Percentiles rank a stretch among this genome's conserved stretches.
phyloP scores from a whole-genome alignment of 2,329 filamentous ascomycete species.

The Xylaria multiplex region DNA sequence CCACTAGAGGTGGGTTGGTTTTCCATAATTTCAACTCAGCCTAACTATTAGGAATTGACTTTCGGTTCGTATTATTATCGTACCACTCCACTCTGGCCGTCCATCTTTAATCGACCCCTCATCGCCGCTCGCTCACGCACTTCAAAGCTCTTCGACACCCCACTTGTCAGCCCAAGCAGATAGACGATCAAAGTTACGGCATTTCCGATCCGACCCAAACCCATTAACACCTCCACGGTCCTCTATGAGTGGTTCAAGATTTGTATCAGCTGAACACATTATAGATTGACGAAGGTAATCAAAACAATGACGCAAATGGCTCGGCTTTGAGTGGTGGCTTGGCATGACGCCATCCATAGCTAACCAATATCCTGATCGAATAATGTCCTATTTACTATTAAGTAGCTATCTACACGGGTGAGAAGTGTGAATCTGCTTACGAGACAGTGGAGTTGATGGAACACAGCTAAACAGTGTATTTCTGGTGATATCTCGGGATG shows the following conservation, averaged over 20 bases:
- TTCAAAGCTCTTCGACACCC: slow-evolving; percentile 7
- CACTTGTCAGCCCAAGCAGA: slow-evolving; percentile 8
- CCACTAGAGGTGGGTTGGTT: too few species aligned
- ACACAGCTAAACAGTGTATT: slow-evolving; percentile 11
- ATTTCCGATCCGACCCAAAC: background rate
- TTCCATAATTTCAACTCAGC: too few species aligned
- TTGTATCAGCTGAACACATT: background rate
- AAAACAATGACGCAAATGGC: slow-evolving; percentile 6
- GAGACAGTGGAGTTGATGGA: slow-evolving; percentile 26
- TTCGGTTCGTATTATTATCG: too few species aligned
- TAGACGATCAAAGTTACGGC: background rate
- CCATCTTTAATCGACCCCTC: too few species aligned
- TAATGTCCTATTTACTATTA: slow-evolving; percentile 7
- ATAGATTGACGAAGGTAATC: slow-evolving; percentile 7
- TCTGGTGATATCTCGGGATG: slow-evolving; percentile 18
- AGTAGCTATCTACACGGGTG: background rate
- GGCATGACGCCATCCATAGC: background rate
- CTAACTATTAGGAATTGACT: too few species aligned
- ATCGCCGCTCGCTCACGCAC: too few species aligned
- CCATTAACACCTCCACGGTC: slow-evolving; percentile 1
- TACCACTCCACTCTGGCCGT: too few species aligned
- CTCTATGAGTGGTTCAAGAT: background rate
- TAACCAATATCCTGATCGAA: slow-evolving; percentile 5
- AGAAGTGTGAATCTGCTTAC: background rate
- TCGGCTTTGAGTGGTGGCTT: slow-evolving; percentile 6